Evolutionary conservation across 306 rosid species (phyloP), one percentile per base, ranked within the genome.

Genomic region (Myrica gale): DNA sequence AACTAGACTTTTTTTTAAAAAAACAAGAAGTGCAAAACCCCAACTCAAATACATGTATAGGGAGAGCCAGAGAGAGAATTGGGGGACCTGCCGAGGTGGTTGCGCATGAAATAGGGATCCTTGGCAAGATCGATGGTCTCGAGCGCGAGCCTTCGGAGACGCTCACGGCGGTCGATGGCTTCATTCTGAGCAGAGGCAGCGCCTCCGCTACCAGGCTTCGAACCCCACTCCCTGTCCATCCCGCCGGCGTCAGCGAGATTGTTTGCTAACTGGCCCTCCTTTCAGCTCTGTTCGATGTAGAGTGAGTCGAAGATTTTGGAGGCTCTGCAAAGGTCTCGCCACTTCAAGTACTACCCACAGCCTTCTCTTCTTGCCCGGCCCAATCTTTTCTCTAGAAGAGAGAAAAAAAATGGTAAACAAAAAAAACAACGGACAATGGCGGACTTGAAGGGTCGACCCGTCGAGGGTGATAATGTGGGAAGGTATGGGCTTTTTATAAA

Each of bases 181-280:
- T 95, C 98, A 82, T 90, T 92, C 76, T 95, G 98, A 13, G 97
- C 97, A 58, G 97, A 75, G 82, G 98, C 98, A 1, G 97, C 97
- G 23, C 98, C 98, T 7, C 97, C 98, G 76, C 97, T 95, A 13
- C 98, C 98, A 0, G 98, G 98, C 85, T 95, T 95, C 17, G 97
- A 92, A 50, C 98, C 98, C 97, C 98, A 95, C 21, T 92, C 98
- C n/a, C 99, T 87, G 80, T 95, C 99, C 99, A 95, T 93, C 37
- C 50, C 70, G 51, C 47, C 41, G 15, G 37, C 67, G 69, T 16
- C 26, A 15, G 3, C 16, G 16, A 48, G 53, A 48, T 48, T 11
- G 37, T 37, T 37, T 52, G 13, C 45, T 26, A 19, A 3, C 26
- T 37, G 66, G 60, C 21, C 45, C 37, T 16, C 16, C 32, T 53